Percentiles rank a stretch among this genome's conserved stretches.
Conservation (phyloP, 306 rosid species). For the Lotus japonicus region DNA sequence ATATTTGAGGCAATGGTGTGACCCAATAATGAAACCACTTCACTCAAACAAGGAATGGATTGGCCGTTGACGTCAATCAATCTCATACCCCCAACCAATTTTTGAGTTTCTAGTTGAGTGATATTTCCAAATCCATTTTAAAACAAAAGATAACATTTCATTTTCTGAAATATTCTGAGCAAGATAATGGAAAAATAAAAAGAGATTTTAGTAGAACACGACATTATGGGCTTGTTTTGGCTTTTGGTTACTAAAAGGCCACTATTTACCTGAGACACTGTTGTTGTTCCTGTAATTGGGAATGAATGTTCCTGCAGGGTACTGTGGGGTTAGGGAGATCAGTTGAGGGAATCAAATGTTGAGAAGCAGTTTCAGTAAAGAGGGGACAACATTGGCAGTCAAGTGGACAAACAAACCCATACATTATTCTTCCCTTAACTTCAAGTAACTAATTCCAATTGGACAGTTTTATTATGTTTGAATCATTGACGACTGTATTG, state of each 20-base stretch:
- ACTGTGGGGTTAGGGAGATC: neutral
- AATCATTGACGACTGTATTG: neutral
- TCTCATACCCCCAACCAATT: neutral
- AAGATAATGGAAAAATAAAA: neutral
- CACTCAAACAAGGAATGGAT: neutral
- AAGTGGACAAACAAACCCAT: slow-evolving; percentile 8
- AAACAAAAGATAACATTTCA: neutral
- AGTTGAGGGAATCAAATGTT: neutral
- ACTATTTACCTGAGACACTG: neutral
- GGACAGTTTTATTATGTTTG: neutral
- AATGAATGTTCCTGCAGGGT: neutral
- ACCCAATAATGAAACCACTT: neutral
- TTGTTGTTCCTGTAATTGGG: neutral
- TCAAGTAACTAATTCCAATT: neutral
- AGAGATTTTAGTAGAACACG: neutral
- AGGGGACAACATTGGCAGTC: slow-evolving; percentile 16
- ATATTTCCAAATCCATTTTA: neutral
- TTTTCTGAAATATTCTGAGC: neutral
- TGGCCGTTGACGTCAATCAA: slow-evolving; percentile 5
- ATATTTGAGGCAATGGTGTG: neutral
- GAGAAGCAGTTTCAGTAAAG: neutral
- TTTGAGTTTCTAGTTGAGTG: neutral
- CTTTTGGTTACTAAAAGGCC: neutral
- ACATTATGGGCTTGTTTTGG: slow-evolving; percentile 5
- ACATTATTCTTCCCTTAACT: neutral